Base-by-base conservation (phyloP, 2,329 filamentous ascomycete genomes). In the Hypoxylon sp. region DNA sequence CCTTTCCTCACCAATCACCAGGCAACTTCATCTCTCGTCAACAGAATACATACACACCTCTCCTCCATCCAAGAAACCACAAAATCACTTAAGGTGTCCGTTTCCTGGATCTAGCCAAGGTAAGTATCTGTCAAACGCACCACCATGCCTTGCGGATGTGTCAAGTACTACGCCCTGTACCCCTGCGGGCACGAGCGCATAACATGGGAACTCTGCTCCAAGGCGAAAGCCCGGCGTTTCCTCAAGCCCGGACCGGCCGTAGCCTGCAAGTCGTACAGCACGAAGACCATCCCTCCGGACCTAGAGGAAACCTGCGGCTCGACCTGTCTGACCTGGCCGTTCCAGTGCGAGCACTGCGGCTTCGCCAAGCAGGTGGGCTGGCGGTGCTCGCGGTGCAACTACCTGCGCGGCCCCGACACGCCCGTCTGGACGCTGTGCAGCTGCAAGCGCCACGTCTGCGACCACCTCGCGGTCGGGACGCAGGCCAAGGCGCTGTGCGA, bases 181-280 rank as follows among this genome's bases (percentile, higher is more conserved):
- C 66, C 64, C 1, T 68, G 65, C 44, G 61, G 58, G 1, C 66
- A 67, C 29, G 15, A 5, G 1, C 50, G 38, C 6, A 25, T 31
- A 4, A 48, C 43, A 3, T 60, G 48, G 54, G 46, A 50, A 7
- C 51, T 59, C 15, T 68, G 66, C 51, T 16, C 12, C n/a, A 53
- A 52, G 29, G 54, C 55, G 0, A 57, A 59, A 32, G 42, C 56
- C 2, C 35, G 45, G 4, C 57, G 51, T 5, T 19, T 64, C 0
- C 19, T 59, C 4, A 45, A 9, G 29, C 12, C 27, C 31, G 25
- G 55, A 20, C 12, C 26, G 15, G 16, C 29, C 3, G 20, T 5
- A 3, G 40, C 48, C 2, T 67, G 65, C 48, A n/a, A n/a, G 2
- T 31, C 30, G 2, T 17, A 13, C 13, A 7, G 4, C 1, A 40